Evolutionary conservation across 768 basidiomycete genomes (phyloP).

Genomic region (Mycena belliarum): DNA sequence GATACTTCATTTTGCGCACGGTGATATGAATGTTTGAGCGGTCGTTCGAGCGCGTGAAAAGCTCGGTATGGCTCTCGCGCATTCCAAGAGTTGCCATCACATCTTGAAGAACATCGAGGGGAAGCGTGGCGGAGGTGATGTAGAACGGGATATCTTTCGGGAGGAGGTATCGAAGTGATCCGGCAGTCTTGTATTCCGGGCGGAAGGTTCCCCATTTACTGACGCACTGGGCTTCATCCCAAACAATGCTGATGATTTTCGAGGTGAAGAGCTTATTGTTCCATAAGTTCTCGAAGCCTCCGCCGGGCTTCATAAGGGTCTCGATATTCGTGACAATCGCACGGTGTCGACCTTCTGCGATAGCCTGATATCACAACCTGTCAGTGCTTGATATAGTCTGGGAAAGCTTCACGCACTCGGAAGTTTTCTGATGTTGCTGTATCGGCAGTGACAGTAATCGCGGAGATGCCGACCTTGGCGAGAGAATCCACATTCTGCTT

Average conservation of each 20-base stretch:
- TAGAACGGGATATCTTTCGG: conserved; percentile 1
- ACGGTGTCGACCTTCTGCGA: not conserved
- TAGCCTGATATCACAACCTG: not conserved
- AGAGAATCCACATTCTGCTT: conserved; percentile 3
- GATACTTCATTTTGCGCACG: conserved; percentile 14
- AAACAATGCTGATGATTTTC: not conserved
- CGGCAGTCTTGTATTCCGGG: not conserved
- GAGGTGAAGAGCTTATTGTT: not conserved
- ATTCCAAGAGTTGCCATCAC: conserved; percentile 1
- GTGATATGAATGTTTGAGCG: conserved; percentile 13
- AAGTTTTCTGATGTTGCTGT: not conserved
- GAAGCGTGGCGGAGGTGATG: not conserved
- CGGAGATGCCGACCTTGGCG: not conserved
- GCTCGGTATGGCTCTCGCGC: conserved; percentile 1
- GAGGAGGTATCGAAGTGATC: not conserved
- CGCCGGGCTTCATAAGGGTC: not conserved
- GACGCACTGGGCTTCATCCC: not conserved
- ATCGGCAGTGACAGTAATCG: not conserved
- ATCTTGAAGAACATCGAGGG: not conserved
- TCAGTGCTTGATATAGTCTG: no score
- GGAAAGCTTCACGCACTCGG: not conserved
- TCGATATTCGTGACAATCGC: not conserved
- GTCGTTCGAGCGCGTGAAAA: conserved; percentile 28
- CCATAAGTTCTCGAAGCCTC: not conserved
- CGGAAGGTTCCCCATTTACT: not conserved